Base-by-base conservation (phyloP, 345 rosid species). In the Ceriops zippeliana region DNA sequence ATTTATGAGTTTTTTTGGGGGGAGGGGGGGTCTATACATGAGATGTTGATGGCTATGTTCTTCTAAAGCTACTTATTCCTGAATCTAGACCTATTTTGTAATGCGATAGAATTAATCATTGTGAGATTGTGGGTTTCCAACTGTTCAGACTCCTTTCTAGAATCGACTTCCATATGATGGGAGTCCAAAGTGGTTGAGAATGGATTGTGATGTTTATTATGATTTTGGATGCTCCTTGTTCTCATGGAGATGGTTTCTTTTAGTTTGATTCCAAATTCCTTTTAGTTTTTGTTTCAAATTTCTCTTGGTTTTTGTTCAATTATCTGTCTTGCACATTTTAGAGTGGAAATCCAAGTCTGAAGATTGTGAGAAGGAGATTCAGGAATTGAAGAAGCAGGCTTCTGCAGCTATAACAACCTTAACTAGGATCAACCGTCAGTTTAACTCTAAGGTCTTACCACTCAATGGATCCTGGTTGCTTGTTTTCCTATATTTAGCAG, bases 331-430 rank as follows among this genome's bases (percentile, higher is more conserved):
- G 77, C 19, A 49, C 77, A 64, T 57, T 60, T 65, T 73, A 95
- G 99, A 83, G 77, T 86, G 87, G 96, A 95, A 90, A 78, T 83
- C 83, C 69, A 90, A 95, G 83, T 83, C 89, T 17, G 97, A 95
- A 62, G 96, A 83, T 70, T 88, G 91, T 77, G 97, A 91, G 63
- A 91, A 90, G 83, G 90, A 91, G 76, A 83, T 91, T 71, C 89
- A 85, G 77, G 89, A 95, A 57, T 88, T 90, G 97, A 89, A 85
- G 82, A 95, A 91, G 82, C 82, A 84, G 78, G 86, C 86, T 76
- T 95, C 97, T 70, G 86, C 78, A 58, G 90, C 92, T 64, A 77
- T 91, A 58, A 95, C 96, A 71, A 85, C 74, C 84, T 69, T 95
- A 73, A 81, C 92, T 58, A 95, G 90, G 83, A 84, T 86, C 78